Evolutionary conservation across 1,139 yeast genomes (phyloP).

Genomic region (Meyerozyma guilliermondii): DNA sequence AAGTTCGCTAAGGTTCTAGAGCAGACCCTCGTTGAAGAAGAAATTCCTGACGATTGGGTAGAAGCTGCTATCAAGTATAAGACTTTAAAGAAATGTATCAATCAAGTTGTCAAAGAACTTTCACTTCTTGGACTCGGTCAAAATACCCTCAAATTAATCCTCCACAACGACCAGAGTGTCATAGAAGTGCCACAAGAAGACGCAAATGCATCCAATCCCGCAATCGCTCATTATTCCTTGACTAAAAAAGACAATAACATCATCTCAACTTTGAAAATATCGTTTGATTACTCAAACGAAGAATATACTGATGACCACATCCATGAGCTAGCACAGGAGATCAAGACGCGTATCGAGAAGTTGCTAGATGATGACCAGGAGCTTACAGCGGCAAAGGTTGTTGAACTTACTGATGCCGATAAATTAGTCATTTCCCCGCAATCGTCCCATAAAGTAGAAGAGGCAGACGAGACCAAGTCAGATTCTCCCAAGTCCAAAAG

Average conservation of each 20-base stretch:
- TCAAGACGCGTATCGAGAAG: conserved; percentile 28
- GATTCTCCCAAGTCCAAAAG: conserved; percentile 6
- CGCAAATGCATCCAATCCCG: conserved; percentile 28
- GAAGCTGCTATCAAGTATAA: conserved; percentile 69
- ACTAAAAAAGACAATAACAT: conserved; percentile 25
- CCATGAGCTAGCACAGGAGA: conserved; percentile 25
- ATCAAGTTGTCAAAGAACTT: conserved; percentile 57
- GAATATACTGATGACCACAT: conserved; percentile 34
- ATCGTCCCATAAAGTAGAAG: neutral
- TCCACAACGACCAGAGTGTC: conserved; percentile 9
- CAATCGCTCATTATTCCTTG: conserved; percentile 39
- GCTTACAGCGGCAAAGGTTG: neutral
- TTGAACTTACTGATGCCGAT: neutral
- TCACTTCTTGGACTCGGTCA: conserved; percentile 48
- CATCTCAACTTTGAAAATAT: conserved; percentile 34
- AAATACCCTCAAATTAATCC: conserved; percentile 40
- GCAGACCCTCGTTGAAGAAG: conserved; percentile 54
- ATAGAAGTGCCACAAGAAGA: conserved; percentile 15
- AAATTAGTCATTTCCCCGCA: neutral
- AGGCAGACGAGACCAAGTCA: neutral
- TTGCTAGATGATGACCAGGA: conserved; percentile 19
- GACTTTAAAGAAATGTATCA: conserved; percentile 61
- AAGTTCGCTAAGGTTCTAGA: conserved; percentile 72
- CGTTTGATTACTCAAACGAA: conserved; percentile 28
- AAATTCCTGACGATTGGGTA: conserved; percentile 66